Evolutionary conservation across 495 filamentous ascomycete genomes (phyloP), one percentile per base, ranked within the genome.

Genomic region (Annulohypoxylon stygium): DNA sequence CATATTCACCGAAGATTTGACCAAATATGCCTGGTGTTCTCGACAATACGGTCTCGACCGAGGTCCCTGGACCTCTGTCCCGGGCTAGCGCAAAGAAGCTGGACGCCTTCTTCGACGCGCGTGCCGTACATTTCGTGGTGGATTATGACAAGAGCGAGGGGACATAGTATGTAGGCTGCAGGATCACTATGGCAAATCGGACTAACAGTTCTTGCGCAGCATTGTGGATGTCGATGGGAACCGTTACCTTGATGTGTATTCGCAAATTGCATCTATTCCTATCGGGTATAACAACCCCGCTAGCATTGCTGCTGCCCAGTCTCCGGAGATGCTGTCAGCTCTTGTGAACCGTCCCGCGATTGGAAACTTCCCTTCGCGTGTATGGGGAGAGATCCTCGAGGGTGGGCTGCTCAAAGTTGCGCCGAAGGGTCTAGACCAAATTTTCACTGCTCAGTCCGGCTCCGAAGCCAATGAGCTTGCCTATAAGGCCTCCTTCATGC

Each of bases 211-310:
- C 12, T 48, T 48, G 18, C 45, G 45, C 18, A 48, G 45, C 45
- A 20, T 48, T n/a, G 45, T 48, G 12, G 45, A 48, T 20, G 45
- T n/a, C 18, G 45, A 48, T 48, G 45, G 45, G 14, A 48, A 48
- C 3, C 12, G 18, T n/a, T 48, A n/a, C 12, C 18, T 48, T n/a
- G 45, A 48, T 14, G 45, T 48, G 45, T 48, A 48, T 48, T n/a
- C 45, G 12, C 45, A 48, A 48, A 48, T 48, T n/a, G 45, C 45
- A 48, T 48, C 45, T 48, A 48, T 48, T n/a, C 45, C 45, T 48
- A n/a, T 48, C 12, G 45, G 45, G 18, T 48, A 48, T 20, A 48
- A 48, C 18, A 48, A 48, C 18, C 45, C 45, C 14, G 12, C 12
- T 48, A n/a, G 12, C 18, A 20, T 20, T 20, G 18, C 12, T n/a